Evolutionary conservation across 1,284 basidiomycete species (phyloP), one percentile per base, ranked within the genome.

Genomic region (Cystobasidium slooffiae): DNA sequence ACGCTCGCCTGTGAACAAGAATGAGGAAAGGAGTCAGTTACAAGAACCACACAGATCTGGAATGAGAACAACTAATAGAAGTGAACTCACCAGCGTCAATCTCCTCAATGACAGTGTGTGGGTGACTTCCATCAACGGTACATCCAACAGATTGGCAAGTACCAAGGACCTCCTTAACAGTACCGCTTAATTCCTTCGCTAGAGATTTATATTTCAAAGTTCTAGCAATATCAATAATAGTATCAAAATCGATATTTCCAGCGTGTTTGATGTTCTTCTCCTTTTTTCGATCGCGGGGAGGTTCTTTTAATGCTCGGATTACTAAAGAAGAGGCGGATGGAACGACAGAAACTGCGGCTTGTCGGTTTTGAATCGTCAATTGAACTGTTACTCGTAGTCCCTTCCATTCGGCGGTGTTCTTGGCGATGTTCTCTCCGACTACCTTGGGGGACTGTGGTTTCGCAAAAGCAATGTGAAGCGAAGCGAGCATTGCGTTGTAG

Each of bases 341-440:
- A 74, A 99, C 97, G 81, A 99, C 94, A 77, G 94, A 88, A 82
- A 98, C 95, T 80, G 91, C 86, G 73, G 96, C 96, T 89, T 99
- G 97, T 86, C 96, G 94, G 86, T 99, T 99, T 88, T 99, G 97
- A 84, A 99, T 98, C 75, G 96, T 99, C 77, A 99, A 89, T 85
- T 99, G 94, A 79, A 98, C 94, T 79, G 97, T 99, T 77, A 99
- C 97, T 77, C 95, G 93, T 82, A 99, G 94, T 87, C 97, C 97
- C 86, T 99, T 99, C 97, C 97, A 99, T 84, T 91, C 91, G 76
- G 90, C 89, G 77, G 97, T 98, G 77, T 97, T 96, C 86, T 99
- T 99, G 82, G 97, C 97, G 83, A 99, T 99, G 86, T 99, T 97
- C 92, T 99, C 97, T 87, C 97, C 97, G 86, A 99, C 95, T 88